Percentiles rank a stretch among this genome's conserved stretches.
These are phyloP conservation scores for Colletotrichum caudatum DNA, from an alignment of 2,329 filamentous ascomycete species.

Conservation along the genomic window DNA sequence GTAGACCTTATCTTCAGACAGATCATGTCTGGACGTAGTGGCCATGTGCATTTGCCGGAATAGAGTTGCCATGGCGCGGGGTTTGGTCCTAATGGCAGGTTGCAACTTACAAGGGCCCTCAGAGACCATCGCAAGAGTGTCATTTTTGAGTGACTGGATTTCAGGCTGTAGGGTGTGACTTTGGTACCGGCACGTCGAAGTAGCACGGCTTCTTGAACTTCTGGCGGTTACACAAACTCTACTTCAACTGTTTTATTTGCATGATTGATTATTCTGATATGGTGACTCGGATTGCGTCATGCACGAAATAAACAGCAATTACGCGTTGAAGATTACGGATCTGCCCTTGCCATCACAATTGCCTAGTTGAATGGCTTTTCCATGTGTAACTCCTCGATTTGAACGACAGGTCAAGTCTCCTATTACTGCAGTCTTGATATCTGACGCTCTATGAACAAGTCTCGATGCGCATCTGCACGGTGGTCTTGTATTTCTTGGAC, in stretches of 20 bases:
- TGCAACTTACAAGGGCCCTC: conserved; percentile 2
- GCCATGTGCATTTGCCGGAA: conserved; percentile 27
- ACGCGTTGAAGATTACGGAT: neutral
- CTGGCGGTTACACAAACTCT: neutral
- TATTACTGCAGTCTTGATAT: neutral
- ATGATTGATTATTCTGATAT: neutral
- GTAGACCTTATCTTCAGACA: conserved; percentile 28
- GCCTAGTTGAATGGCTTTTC: neutral
- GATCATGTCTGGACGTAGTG: conserved; percentile 33
- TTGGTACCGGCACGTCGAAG: neutral
- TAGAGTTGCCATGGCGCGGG: neutral
- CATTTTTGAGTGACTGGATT: neutral
- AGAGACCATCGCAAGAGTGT: conserved; percentile 20
- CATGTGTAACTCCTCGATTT: too few species aligned
- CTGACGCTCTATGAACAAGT: neutral
- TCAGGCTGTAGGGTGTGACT: neutral
- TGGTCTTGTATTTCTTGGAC: conserved; percentile 45
- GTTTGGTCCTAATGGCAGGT: conserved; percentile 21
- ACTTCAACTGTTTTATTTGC: neutral
- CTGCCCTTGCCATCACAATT: neutral
- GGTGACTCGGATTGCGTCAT: neutral
- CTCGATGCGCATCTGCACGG: conserved; percentile 37
- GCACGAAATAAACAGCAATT: neutral
- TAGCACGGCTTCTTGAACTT: neutral
- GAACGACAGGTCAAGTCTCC: neutral